Base-by-base conservation (phyloP, 345 rosid species). In the Viola odorata region DNA sequence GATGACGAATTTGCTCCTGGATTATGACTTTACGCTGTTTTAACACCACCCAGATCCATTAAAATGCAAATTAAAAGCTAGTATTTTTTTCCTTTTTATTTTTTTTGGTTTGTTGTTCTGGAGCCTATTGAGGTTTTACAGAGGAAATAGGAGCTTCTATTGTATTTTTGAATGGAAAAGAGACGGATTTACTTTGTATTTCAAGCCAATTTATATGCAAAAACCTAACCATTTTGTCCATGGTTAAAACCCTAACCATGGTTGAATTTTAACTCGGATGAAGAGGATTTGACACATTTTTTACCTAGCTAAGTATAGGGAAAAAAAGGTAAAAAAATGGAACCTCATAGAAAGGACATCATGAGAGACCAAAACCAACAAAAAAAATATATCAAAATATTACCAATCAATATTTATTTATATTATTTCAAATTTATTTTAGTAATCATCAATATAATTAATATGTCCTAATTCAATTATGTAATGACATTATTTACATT, bases 231-330 rank as follows among this genome's bases (percentile, higher is more conserved):
- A 15, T 52, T 58, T 41, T 37, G 53, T 52, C 12, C 48, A 47
- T n/a, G 16, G 60, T 36, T 37, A 50, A 61, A 69, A 47, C 57
- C 60, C 50, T 57, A 65, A 74, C 61, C 38, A 57, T 41, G 65
- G 68, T 74, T 69, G 23, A 23, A 42, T 53, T 69, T 66, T 69
- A 53, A 69, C 78, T 15, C 50, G 37, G 58, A 55, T 37, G 48
- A 41, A 11, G 11, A 32, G 17, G 48, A 9, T 23, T 56, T 65
- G 55, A 2, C 50, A 42, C 9, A 3, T 7, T 48, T 12, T 8
- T 39, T 38, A 42, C 8, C 56, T 51, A 40, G 55, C 58, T 13
- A 74, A 65, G 17, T 15, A 64, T 64, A 67, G 37, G 41, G 52
- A 52, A 61, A 8, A 23, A 41, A 8, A 57, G 2, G 32, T 0